phyloP scores from a whole-genome alignment of 208 protist species.

The Crithidia thermophila region DNA sequence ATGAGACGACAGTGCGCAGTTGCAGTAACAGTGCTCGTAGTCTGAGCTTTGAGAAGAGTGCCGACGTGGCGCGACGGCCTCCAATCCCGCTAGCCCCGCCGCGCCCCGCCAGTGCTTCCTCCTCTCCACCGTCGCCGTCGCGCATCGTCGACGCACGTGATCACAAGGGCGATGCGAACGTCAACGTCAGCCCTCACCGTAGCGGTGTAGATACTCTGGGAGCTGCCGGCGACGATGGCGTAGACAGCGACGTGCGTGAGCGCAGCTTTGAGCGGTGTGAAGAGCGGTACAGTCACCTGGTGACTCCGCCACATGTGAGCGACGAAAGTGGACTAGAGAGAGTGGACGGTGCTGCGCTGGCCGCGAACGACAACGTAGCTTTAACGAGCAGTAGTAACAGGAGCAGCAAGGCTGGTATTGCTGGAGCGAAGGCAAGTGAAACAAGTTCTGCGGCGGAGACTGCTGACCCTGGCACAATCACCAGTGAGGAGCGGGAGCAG shows the following conservation, averaged over 20 bases:
- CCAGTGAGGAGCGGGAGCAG: constrained; percentile 27
- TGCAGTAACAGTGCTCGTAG: constrained; percentile 4
- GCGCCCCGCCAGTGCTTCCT: not conserved
- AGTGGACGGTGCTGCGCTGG: no score
- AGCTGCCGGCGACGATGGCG: no score
- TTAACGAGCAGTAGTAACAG: no score
- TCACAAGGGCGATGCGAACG: no score
- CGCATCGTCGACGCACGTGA: not conserved
- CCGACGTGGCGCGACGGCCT: not conserved
- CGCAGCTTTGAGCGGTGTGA: constrained; percentile 48
- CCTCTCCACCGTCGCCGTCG: no score
- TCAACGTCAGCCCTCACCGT: no score
- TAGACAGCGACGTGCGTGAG: constrained; percentile 5
- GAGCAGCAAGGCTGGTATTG: no score
- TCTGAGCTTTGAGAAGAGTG: not conserved
- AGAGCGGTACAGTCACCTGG: constrained; percentile 34
- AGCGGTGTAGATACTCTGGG: no score
- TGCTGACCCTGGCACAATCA: not conserved
- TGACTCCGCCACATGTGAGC: not conserved
- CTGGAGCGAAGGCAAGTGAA: not conserved
- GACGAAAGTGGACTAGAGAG: no score
- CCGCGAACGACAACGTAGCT: no score
- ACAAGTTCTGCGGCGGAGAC: not conserved
- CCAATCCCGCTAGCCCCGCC: constrained; percentile 2
- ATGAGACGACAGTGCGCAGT: not conserved